Percentiles rank a stretch among this genome's conserved stretches.
Conservation (phyloP, 768 basidiomycete species). For the Boletus rubescentipes region DNA sequence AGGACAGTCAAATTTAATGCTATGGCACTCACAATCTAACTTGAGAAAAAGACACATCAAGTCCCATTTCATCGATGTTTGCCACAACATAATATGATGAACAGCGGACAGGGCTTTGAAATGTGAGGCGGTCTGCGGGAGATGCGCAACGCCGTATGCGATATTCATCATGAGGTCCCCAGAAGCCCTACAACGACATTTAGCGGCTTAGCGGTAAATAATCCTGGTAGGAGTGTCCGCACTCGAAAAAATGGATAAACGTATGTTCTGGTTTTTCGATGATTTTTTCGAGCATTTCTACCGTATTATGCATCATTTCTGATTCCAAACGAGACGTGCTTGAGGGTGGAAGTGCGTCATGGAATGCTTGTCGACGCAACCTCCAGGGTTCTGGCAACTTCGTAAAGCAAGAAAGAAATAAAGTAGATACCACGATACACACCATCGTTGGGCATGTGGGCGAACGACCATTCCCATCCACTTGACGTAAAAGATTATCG, state of each 20-base stretch:
- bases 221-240: neutral
- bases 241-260: slow-evolving; percentile 4
- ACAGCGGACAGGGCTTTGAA: neutral
- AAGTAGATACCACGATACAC: neutral
- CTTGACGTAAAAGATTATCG: neutral
- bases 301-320: slow-evolving; percentile 4
- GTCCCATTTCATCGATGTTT: slow-evolving; percentile 8
- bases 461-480: slow-evolving; percentile 7
- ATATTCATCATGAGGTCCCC: slow-evolving; percentile 9
- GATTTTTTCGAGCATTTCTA: slow-evolving; percentile 4
- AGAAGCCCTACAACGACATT: neutral
- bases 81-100: slow-evolving; percentile 1
- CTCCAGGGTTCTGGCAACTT: neutral
- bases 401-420: neutral
- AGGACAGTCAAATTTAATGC: neutral
- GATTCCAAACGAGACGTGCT: neutral
- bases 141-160: slow-evolving; percentile 1
- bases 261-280: slow-evolving; percentile 1
- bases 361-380: slow-evolving; percentile 3
- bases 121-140: neutral
- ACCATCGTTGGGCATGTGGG: slow-evolving; percentile 8
- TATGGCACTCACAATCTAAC: neutral
- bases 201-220: neutral
- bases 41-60: slow-evolving; percentile 3
- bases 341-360: neutral